Percentiles rank a stretch among this genome's conserved stretches.
Conservation (phyloP, 177 flowering plant genomes). For the Tripterygium wilfordii region DNA sequence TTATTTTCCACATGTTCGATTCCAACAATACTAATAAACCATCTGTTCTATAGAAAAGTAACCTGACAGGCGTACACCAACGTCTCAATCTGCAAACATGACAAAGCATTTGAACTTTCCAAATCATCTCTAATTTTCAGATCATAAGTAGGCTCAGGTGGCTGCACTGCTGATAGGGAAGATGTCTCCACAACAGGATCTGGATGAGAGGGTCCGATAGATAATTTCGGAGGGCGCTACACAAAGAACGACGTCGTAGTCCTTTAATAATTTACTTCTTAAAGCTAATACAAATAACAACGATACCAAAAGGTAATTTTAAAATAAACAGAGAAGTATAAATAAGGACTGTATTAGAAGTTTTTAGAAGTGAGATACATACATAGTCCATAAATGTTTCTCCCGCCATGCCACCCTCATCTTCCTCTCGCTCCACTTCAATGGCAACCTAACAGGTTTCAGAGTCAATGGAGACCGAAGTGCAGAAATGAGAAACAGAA, state of each 20-base stretch:
- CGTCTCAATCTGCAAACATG: constrained; percentile 98
- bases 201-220: constrained; percentile 94
- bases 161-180: constrained; percentile 93
- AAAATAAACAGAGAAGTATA: constrained; percentile 1
- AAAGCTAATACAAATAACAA: too few species aligned
- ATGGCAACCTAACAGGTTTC: constrained; percentile 61
- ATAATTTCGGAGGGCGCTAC: constrained; percentile 87
- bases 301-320: not conserved
- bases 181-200: constrained; percentile 98
- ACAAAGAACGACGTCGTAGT: constrained; percentile 4
- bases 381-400: constrained; percentile 98
- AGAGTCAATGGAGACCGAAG: not conserved
- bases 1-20: constrained; percentile 3
- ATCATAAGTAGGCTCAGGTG: constrained; percentile 92
- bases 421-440: constrained; percentile 96
- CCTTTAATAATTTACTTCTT: not conserved
- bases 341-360: too few species aligned
- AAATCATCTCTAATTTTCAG: constrained; percentile 57
- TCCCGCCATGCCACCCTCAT: constrained; percentile 85
- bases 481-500: not conserved
- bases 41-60: constrained; percentile 6
- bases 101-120: constrained; percentile 62
- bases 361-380: constrained; percentile 19
- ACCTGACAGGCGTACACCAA: constrained; percentile 96
- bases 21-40: not conserved